Conservation (phyloP, 2,329 filamentous ascomycete genomes). For the Blastomyces gilchristii region DNA sequence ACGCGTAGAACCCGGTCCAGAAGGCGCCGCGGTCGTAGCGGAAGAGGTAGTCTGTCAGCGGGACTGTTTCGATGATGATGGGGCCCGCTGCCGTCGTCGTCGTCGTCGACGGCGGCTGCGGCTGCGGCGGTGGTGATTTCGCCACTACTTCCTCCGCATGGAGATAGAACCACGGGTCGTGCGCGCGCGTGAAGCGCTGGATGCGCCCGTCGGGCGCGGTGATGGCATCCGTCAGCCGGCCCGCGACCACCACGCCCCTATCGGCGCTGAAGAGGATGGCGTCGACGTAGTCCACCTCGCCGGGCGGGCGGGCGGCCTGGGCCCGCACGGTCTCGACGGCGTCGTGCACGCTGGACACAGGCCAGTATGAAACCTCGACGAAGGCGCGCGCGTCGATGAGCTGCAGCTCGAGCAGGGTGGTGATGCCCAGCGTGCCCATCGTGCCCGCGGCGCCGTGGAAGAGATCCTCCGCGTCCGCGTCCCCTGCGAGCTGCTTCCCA, state of each 20-base stretch:
- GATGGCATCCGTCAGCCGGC: conserved; percentile 42
- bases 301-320: not conserved
- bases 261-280: conserved; percentile 51
- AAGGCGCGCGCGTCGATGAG: conserved; percentile 45
- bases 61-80: conserved; percentile 24
- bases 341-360: conserved; percentile 40
- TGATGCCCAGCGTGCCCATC: conserved; percentile 52
- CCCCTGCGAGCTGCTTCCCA: too few species aligned
- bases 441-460: conserved; percentile 51
- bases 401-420: conserved; percentile 51
- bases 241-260: conserved; percentile 48
- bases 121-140: not conserved
- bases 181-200: conserved; percentile 45
- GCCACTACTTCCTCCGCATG: conserved; percentile 42
- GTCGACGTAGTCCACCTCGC: conserved; percentile 39
- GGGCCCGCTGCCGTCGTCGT: too few species aligned
- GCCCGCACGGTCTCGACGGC: conserved; percentile 17
- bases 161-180: conserved; percentile 65
- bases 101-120: too few species aligned
- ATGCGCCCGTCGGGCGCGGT: conserved; percentile 22
- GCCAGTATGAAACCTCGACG: conserved; percentile 54
- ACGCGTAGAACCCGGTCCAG: conserved; percentile 47
- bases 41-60: conserved; percentile 47
- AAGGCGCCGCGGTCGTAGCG: conserved; percentile 49
- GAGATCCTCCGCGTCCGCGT: conserved; percentile 44